Evolutionary conservation across 2,329 filamentous ascomycete genomes (phyloP), one percentile per base, ranked within the genome.

Genomic region (Paecilomyces sp.): DNA sequence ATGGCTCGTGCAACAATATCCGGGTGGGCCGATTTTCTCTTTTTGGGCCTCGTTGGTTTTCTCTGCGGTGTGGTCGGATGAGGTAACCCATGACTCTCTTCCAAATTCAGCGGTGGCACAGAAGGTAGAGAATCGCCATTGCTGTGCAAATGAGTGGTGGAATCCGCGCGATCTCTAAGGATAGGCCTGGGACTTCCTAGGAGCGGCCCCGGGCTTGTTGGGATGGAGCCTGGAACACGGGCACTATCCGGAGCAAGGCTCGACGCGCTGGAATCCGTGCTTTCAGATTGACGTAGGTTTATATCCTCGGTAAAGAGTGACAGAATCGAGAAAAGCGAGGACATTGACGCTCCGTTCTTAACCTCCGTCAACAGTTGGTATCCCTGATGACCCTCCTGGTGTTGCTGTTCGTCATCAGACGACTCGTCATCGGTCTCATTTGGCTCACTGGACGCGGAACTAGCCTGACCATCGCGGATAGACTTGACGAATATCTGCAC

Each of bases 401-500:
- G 77, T 51, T 82, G 79, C 30, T 88, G 88, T n/a, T 91, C 88
- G n/a, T 90, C 88, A 61, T 83, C 83, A 3, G 84, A 84, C 9
- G 82, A 80, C n/a, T 81, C 82, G 31, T 78, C 77, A 12, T 65
- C 77, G 71, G 59, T 70, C 67, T 62, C 61, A 30, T 60, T 76
- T 66, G 62, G 74, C 70, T 62, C 79, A 22, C 80, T 77, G 24
- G 79, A 67, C 18, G 70, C 71, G 57, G 57, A 77, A 7, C 58
- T 56, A 57, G 59, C 41, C 58, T 75, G 73, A 11, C 69, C 60
- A 41, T 72, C 79, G 50, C 83, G 81, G 52, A 88, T 87, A 1
- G 93, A 97, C 73, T 97, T 97, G 74, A 99, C 94, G 72, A 97
- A 99, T 58, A 99, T 97, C 74, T 99, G 92, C 0, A 99, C 92